Base-by-base conservation (phyloP, 1,284 basidiomycete genomes). In the Agaricales sp. region DNA sequence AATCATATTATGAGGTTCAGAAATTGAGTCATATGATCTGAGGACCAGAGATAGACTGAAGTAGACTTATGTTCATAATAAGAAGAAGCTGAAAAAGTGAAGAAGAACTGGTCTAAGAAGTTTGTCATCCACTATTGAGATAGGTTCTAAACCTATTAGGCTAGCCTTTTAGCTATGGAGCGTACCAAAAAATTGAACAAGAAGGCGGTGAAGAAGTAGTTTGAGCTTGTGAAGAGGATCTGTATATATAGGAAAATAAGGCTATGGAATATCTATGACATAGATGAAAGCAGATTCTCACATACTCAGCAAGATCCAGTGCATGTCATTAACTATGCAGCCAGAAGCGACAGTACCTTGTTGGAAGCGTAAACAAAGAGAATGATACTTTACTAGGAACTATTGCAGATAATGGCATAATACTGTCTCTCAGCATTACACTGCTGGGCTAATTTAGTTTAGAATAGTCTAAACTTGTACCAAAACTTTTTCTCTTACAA, bases 221-320 rank as follows among this genome's bases (percentile, higher is more conserved):
- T 61, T 50, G 51, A 60, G 16, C 30, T 58, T 23, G 51, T 58
- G 8, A 52, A 56, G 45, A 47, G 54, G 24, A 47, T 44, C 30
- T 44, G 46, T 63, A 23, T 48, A 55, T 0, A 26, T 60, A 2
- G 23, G 21, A 54, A 54, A 2, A 58, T 66, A 20, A 14, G 41
- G n/a, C 50, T 52, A 4, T 50, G 61, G 22, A 53, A 65, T 50
- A 62, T 64, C 8, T 67, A 63, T 48, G 59, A 58, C 8, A 65
- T 67, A 63, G 67, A 69, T 50, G 61, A 69, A 54, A 63, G 57
- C 48, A 60, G 65, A 2, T 62, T 65, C 53, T 59, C 54, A 8
- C 51, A 54, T 3, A 53, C 55, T 2, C 48, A 60, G 35, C 45
- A 49, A 26, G 57, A 57, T 1, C 57, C 47, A 8, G 53, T 64